Evolutionary conservation across 2,329 filamentous ascomycete genomes (phyloP), one percentile per base, ranked within the genome.

Genomic region (Pseudogymnoascus sp.): DNA sequence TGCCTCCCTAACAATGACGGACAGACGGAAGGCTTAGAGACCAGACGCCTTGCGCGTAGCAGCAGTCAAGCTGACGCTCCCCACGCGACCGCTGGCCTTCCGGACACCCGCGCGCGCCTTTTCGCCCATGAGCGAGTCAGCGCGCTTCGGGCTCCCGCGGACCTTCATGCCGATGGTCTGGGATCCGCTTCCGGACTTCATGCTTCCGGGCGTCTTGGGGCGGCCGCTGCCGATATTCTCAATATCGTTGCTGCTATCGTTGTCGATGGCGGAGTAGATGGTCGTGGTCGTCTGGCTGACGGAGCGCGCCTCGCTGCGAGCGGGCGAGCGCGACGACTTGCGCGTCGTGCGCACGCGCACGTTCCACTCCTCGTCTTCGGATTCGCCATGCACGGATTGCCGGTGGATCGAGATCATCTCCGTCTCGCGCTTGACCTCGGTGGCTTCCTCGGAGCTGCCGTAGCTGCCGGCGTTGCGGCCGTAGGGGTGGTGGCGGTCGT

Each of bases 331-430:
- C 18, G 83, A 88, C 40, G 78, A 78, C 77, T 87, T 90, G 69
- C 82, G 88, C 70, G 80, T 85, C 64, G 85, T 84, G 67, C 84
- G 84, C 81, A 91, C 86, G 60, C 91, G 88, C 53, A 96, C 77
- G 71, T 92, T 88, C 70, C 85, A 84, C 63, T 74, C 73, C 73
- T 96, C 91, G 71, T 96, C 91, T 65, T 96, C 92, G 18, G 88
- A 89, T 72, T 95, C 90, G 56, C 79, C 79, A 46, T 82, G 83
- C 16, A 82, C 81, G 12, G 85, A 87, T 42, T 83, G 81, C 36
- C 85, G 86, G 69, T 88, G 81, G 49, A 84, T 82, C 43, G 82
- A 79, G 60, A 86, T 77, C 63, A 85, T 75, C 72, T 90, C 88
- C 0, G 83, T 83, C 64, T 87, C 82, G 71, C 84, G 66, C 76